These are phyloP conservation scores for Aspergillus arachidicola DNA, from an alignment of 2,329 filamentous ascomycete species.

Conservation along the genomic window DNA sequence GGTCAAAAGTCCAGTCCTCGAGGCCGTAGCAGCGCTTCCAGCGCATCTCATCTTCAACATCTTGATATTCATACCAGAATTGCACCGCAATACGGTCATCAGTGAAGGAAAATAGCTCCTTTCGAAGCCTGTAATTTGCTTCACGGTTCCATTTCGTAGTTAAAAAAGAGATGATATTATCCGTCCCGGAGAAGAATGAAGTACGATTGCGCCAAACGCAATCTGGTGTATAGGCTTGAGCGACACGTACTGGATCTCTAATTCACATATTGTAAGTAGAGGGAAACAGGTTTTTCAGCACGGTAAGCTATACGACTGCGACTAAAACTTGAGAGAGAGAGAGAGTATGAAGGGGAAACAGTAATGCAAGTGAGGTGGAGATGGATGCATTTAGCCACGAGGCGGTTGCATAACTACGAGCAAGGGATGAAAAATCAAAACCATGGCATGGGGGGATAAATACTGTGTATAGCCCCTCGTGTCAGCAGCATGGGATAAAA, in stretches of 20 bases:
- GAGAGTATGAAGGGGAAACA: neutral
- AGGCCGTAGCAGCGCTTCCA: conserved; percentile 90
- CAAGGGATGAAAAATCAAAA: conserved; percentile 8
- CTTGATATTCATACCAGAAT: conserved; percentile 86
- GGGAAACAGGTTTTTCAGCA: neutral
- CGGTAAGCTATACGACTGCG: neutral
- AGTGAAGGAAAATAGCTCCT: conserved; percentile 79
- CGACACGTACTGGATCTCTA: conserved; percentile 66
- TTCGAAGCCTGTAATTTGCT: conserved; percentile 71
- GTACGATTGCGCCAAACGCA: conserved; percentile 80
- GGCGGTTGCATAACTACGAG: neutral
- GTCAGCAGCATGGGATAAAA: neutral
- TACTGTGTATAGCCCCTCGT: neutral
- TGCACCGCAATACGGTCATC: conserved; percentile 82
- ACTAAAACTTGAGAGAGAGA: neutral
- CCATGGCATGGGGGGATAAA: neutral
- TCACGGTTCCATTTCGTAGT: conserved; percentile 75
- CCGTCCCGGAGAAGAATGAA: conserved; percentile 68
- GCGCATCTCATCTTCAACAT: conserved; percentile 61
- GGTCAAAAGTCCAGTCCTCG: conserved; percentile 53
- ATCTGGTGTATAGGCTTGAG: conserved; percentile 73
- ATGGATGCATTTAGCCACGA: neutral
- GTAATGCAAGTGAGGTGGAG: neutral
- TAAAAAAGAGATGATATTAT: conserved; percentile 69
- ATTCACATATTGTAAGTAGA: conserved; percentile 7